Evolutionary conservation across 208 protist species (phyloP), one percentile per base, ranked within the genome.

Genomic region (Trypanosoma platydactyli): DNA sequence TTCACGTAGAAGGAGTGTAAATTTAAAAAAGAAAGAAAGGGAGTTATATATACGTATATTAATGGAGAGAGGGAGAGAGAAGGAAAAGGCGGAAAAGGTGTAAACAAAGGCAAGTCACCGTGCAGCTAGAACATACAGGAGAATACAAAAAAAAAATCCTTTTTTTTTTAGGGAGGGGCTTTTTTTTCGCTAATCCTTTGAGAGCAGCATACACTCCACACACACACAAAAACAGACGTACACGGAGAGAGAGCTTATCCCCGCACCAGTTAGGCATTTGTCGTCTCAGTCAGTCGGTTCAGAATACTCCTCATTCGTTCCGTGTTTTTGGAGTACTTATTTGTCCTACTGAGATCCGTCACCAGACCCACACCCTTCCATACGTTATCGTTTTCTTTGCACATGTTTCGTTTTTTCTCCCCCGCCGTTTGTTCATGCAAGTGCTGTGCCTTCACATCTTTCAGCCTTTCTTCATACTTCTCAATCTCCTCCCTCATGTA

Each of bases 221-320:
- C n/a, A 52, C 20, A 52, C 48, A 52, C 48, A 27, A 22, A 38
- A 3, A 38, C 33, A 38, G 5, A 38, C 33, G 9, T 9, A 38
- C 33, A 38, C 33, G 33, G 9, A 9, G 33, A 38, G 33, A 38
- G 33, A 38, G 9, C 9, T 18, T 60, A 52, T 29, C 1, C 7
- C n/a, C 27, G 20, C 11, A 27, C 16, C 7, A 18, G 2, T 46
- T 57, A 65, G 27, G 29, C 40, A 22, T 49, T 71, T 24, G 64
- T 67, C 22, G 57, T 29, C 5, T 57, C 61, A 57, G 69, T 76
- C 44, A 93, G 71, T 7, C 69, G 77, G 25, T 62, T 73, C 5
- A 94, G 64, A 52, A 94, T 79, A 24, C 61, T 71, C 35, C 88
- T 80, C 89, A 94, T 94, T 49, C 79, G 80, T 63, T 94, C 89